phyloP scores from a whole-genome alignment of 805 yeast species.

The Yarrowia keelungensis region DNA sequence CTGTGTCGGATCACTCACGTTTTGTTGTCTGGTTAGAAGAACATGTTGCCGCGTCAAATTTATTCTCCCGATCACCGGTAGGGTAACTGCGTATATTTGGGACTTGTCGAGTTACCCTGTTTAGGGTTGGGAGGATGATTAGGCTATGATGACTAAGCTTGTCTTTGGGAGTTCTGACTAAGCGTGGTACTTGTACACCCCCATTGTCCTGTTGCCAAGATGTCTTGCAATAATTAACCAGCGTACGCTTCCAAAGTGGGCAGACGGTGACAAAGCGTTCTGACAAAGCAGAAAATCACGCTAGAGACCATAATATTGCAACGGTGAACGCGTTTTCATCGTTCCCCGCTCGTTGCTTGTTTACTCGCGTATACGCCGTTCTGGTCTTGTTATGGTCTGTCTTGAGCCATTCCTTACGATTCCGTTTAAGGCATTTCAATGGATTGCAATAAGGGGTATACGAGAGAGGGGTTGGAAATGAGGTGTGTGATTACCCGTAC shows the following conservation, averaged over 20 bases:
- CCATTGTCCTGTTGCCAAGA: not conserved
- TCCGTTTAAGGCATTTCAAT: too few relatives aligned
- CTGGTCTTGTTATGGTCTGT: not conserved
- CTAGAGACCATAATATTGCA: not conserved
- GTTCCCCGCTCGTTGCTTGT: not conserved
- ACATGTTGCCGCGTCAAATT: not conserved
- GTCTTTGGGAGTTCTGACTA: too few relatives aligned
- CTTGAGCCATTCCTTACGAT: too few relatives aligned
- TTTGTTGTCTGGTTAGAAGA: constrained; percentile 30
- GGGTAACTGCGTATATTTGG: constrained; percentile 25
- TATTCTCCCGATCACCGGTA: constrained; percentile 17
- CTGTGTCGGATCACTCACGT: constrained; percentile 41
- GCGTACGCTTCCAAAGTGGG: too few relatives aligned
- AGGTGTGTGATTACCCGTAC: too few relatives aligned
- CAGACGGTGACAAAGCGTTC: too few relatives aligned
- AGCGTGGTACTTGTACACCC: too few relatives aligned
- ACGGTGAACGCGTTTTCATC: too few relatives aligned
- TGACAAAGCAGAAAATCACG: too few relatives aligned
- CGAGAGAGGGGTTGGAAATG: too few relatives aligned
- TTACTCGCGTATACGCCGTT: not conserved
- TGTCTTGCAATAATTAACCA: not conserved
- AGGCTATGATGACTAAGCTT: too few relatives aligned
- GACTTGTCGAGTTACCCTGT: constrained; percentile 27
- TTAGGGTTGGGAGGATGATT: not conserved
- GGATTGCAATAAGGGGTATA: too few relatives aligned